These are phyloP conservation scores for Malus sieversii DNA, from an alignment of 306 rosid genomes.

Conservation along the genomic window DNA sequence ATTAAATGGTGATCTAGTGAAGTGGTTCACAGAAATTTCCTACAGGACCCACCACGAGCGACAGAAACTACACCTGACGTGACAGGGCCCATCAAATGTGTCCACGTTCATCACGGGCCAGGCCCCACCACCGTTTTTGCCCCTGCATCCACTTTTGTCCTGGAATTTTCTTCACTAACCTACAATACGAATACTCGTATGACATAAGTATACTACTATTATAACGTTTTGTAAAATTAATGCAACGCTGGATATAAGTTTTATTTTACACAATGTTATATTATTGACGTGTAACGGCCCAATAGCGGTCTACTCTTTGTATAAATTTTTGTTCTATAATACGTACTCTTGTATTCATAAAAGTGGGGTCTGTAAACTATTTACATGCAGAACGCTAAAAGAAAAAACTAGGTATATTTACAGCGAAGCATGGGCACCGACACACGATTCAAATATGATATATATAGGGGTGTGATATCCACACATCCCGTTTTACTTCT, in stretches of 20 bases:
- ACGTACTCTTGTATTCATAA: neutral
- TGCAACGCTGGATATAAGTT: too few species aligned
- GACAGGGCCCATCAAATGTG: neutral
- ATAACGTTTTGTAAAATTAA: too few species aligned
- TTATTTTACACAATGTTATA: neutral
- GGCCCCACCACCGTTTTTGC: neutral
- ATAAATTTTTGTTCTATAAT: too few species aligned
- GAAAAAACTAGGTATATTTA: neutral
- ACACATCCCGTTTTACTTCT: too few species aligned
- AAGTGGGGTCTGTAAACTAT: neutral
- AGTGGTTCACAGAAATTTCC: neutral
- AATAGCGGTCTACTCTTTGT: neutral
- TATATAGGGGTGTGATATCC: too few species aligned
- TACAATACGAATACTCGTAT: neutral
- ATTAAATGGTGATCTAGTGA: neutral
- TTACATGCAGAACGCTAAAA: neutral
- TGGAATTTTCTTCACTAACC: neutral
- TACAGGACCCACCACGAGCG: neutral
- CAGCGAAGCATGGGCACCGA: neutral
- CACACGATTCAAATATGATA: neutral
- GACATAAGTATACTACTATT: neutral
- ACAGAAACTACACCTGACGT: neutral
- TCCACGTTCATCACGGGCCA: neutral
- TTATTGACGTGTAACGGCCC: neutral
- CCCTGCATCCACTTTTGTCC: neutral